These are phyloP conservation scores for Clarkia xantiana DNA, from an alignment of 345 rosid genomes.

Conservation along the genomic window DNA sequence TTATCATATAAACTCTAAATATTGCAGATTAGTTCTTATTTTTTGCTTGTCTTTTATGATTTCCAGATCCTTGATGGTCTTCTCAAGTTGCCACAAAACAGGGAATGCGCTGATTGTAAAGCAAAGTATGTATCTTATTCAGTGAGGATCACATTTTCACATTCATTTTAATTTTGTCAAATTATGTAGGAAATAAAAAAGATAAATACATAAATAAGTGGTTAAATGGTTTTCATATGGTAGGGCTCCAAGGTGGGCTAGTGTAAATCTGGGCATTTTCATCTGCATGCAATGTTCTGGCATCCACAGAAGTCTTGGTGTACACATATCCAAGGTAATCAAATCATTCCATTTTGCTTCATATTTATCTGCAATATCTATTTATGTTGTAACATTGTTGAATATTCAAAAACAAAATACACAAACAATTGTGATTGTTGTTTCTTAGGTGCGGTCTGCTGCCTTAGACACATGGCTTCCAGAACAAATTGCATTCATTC, in stretches of 20 bases:
- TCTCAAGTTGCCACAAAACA: slow-evolving; percentile 80
- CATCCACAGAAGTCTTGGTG: slow-evolving; percentile 95
- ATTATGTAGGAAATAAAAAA: neutral
- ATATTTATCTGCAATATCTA: no score
- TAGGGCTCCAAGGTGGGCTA: slow-evolving; percentile 99
- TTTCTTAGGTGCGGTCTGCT: slow-evolving; percentile 74
- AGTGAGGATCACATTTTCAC: no score
- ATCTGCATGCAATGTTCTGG: slow-evolving; percentile 99
- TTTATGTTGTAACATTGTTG: no score
- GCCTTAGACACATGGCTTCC: slow-evolving; percentile 95
- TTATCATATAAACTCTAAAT: no score
- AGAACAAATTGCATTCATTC: slow-evolving; percentile 87
- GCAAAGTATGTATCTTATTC: slow-evolving; percentile 42
- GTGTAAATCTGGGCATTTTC: slow-evolving; percentile 96
- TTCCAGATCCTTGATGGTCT: slow-evolving; percentile 82
- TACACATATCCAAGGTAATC: slow-evolving; percentile 90
- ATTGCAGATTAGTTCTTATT: no score
- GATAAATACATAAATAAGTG: neutral
- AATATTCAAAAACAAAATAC: no score
- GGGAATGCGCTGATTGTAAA: slow-evolving; percentile 98
- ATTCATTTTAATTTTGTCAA: no score
- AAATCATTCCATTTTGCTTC: no score
- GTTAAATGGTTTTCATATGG: slow-evolving; percentile 3
- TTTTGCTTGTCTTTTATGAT: neutral
- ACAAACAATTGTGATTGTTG: no score